Base-by-base conservation (phyloP, 2,329 filamentous ascomycete species). In the Xylaria sp. region DNA sequence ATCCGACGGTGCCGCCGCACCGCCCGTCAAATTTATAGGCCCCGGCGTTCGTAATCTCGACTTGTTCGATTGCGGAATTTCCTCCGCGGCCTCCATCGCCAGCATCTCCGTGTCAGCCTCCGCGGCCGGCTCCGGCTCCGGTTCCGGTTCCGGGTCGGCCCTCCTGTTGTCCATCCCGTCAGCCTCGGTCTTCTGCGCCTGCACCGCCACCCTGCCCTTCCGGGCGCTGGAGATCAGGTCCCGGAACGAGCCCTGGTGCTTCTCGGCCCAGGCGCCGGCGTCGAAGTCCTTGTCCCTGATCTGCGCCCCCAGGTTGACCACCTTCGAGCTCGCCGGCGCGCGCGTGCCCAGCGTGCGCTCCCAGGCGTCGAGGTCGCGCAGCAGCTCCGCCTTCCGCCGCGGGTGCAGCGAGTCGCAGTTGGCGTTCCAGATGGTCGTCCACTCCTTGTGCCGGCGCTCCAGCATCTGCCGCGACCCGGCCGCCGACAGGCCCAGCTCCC, bases 361-460 rank as follows among this genome's bases (percentile, higher is more conserved):
- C 93, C 94, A 97, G 1, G 83, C 73, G 19, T 93, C 89, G 11
- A 99, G 72, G 56, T 97, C 93, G 13, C 83, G 84, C 16, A 96
- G 72, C 4, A 99, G 72, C 52, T 94, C 87, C 6, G 74, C 67
- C 59, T 90, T 91, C 9, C 79, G 78, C 68, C 88, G 89, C 0
- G 91, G 91, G 1, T 78, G 77, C 34, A 82, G 83, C 2, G 92
- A 89, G 71, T 99, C 94, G 73, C 92, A 96, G 69, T 99, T 99
- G 9, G 95, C 90, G 71, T 99, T 99, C 89, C 91, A 97, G 17
- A 99, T 75, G 37, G 94, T 97, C 47, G 94, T 81, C 92, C 92
- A 99, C 72, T 99, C 94, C 20, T 84, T 90, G 66, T 97, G 92
- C 17, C 95, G 84, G 61, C 81, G 83, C 69, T 93, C 88, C 49